Evolutionary conservation across 805 yeast genomes (phyloP), one percentile per base, ranked within the genome.

Genomic region (Cyberlindnera samutprakarnensis): DNA sequence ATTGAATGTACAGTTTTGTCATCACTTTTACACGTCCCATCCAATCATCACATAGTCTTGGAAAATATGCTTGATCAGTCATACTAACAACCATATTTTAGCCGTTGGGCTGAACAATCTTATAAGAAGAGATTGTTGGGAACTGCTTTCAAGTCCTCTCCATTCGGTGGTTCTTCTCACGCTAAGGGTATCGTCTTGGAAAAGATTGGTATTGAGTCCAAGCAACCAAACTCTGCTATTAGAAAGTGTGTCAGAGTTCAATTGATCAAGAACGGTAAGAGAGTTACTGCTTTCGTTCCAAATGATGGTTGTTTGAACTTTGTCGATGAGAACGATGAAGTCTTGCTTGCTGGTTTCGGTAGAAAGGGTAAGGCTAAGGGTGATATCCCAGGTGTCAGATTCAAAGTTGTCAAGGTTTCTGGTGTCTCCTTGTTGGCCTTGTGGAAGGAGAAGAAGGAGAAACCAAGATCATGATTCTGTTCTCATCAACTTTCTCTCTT

Each of bases 361-460:
- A 87, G 97, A 78, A 92, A 95, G 81, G 98, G 98, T 78, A 92
- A 92, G 81, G 98, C 98, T 70, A 92, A 92, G 94, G 98, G 99
- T 80, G 99, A 92, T 88, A 90, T 92, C 66, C 98, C 98, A 71
- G 99, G 99, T 86, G 99, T 92, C 67, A 92, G 99, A 84, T 92
- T 92, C 87, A 92, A 92, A 85, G 99, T 92, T 68, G 99, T 92
- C 68, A 92, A 92, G 80, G 99, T 92, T 59, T 85, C 98, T 59
- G 98, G 98, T 84, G 98, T 94, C 62, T 92, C 98, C 59, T 80
- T 92, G 71, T 79, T 88, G 68, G 98, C 99, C 68, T 81, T 92
- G 72, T 92, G 96, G 96, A 92, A 90, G 80, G 98, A 94, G 80
- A 92, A 92, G 96, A 92, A 92, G 86, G 99, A 94, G 80, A 92